phyloP scores from a whole-genome alignment of 169 alveolate species.

The Babesia bigemina region DNA sequence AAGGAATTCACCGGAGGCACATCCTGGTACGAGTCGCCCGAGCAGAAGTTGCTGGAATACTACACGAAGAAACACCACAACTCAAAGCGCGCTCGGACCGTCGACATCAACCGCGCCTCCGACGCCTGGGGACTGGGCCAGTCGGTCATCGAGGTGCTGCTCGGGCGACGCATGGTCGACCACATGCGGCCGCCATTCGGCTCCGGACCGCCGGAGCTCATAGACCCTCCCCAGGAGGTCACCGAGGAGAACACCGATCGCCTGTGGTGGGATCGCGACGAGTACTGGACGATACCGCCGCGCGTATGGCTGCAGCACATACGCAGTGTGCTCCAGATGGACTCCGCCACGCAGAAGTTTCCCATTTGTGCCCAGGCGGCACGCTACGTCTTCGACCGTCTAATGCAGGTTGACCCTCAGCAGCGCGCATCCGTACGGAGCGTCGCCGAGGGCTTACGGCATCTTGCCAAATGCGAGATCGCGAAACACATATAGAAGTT shows the following conservation, averaged over 20 bases:
- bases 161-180: conserved; percentile 83
- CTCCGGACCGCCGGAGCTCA: conserved; percentile 81
- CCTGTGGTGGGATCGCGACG: conserved; percentile 69
- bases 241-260: conserved; percentile 24
- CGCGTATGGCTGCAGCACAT: conserved; percentile 47
- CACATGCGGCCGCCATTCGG: conserved; percentile 79
- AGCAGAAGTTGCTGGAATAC: conserved; percentile 81
- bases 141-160: conserved; percentile 81
- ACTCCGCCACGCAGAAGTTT: conserved; percentile 30
- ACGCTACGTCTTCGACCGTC: conserved; percentile 66
- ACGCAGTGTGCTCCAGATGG: conserved; percentile 47
- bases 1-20: conserved; percentile 87
- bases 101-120: conserved; percentile 77
- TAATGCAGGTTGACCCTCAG: conserved; percentile 70
- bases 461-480: conserved; percentile 44
- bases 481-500: conserved; percentile 32
- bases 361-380: conserved; percentile 73
- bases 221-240: conserved; percentile 68
- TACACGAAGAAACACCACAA: conserved; percentile 82
- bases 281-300: conserved; percentile 67
- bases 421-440: conserved; percentile 67
- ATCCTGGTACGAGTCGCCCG: conserved; percentile 88
- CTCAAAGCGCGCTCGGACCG: conserved; percentile 73
- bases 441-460: conserved; percentile 69
- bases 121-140: conserved; percentile 89